These are phyloP conservation scores for Diaporthe eres DNA, from an alignment of 2,329 filamentous ascomycete genomes.

Conservation along the genomic window DNA sequence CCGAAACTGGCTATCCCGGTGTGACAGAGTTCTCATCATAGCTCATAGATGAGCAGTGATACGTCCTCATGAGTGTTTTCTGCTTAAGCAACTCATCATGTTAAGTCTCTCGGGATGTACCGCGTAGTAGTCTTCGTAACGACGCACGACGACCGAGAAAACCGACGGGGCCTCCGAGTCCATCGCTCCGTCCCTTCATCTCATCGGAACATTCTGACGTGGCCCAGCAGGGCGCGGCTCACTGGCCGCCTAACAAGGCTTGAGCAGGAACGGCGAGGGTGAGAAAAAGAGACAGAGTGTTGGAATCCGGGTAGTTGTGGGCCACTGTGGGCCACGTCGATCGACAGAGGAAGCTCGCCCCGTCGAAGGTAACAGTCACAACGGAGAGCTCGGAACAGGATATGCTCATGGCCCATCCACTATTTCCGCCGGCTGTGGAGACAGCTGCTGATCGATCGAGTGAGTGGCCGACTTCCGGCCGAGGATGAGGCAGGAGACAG, in stretches of 20 bases:
- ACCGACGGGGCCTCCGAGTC: neutral
- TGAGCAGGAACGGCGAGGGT: neutral
- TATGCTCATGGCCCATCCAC: constrained; percentile 7
- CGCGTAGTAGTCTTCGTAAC: neutral
- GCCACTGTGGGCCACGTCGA: constrained; percentile 1
- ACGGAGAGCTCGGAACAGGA: constrained; percentile 6
- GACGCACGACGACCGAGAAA: neutral
- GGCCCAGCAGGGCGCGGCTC: neutral
- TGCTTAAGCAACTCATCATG: neutral
- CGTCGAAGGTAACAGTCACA: neutral
- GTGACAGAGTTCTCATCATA: neutral
- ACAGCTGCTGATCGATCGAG: constrained; percentile 7
- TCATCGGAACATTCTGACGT: neutral
- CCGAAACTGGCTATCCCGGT: neutral
- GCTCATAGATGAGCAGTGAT: neutral
- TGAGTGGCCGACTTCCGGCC: constrained; percentile 12
- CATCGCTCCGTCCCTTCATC: neutral
- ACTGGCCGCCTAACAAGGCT: neutral
- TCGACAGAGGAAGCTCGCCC: constrained; percentile 4
- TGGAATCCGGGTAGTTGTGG: neutral
- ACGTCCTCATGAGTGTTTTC: neutral
- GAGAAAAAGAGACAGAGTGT: neutral
- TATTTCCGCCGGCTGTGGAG: neutral
- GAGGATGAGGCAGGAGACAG: neutral
- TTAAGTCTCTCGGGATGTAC: neutral